These are phyloP conservation scores for Aureobasidium vineae DNA, from an alignment of 2,329 filamentous ascomycete species.

Conservation along the genomic window DNA sequence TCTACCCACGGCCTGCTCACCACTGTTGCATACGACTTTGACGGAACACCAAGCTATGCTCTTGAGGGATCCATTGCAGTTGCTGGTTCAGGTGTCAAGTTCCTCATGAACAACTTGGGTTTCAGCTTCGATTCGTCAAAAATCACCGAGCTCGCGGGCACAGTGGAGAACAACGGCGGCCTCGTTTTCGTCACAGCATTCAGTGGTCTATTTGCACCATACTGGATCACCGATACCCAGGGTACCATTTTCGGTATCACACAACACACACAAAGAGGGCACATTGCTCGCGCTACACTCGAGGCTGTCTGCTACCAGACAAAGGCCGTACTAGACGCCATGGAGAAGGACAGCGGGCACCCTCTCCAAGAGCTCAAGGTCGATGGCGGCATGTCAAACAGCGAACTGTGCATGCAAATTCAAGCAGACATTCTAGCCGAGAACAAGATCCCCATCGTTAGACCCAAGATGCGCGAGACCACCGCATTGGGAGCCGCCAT, in stretches of 20 bases:
- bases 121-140: constrained; percentile 64
- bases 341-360: constrained; percentile 81
- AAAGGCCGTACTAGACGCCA: constrained; percentile 85
- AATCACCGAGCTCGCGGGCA: constrained; percentile 63
- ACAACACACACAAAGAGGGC: constrained; percentile 75
- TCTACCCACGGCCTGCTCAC: constrained; percentile 78
- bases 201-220: constrained; percentile 85
- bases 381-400: constrained; percentile 87
- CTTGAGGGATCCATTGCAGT: constrained; percentile 79
- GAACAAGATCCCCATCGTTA: constrained; percentile 68
- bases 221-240: constrained; percentile 92
- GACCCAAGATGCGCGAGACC: constrained; percentile 85
- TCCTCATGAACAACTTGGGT: constrained; percentile 56
- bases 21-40: constrained; percentile 86
- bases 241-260: constrained; percentile 65
- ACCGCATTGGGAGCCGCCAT: constrained; percentile 87
- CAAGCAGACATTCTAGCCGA: constrained; percentile 77
- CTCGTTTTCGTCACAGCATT: constrained; percentile 87
- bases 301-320: constrained; percentile 93
- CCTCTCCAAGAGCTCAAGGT: constrained; percentile 73
- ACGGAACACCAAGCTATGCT: constrained; percentile 68
- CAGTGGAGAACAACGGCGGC: constrained; percentile 73
- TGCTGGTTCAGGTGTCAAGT: constrained; percentile 68
- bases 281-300: constrained; percentile 84
- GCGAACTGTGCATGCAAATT: constrained; percentile 84